Evolutionary conservation across 2,329 filamentous ascomycete genomes (phyloP), one percentile per base, ranked within the genome.

Genomic region (Fusarium concolor): DNA sequence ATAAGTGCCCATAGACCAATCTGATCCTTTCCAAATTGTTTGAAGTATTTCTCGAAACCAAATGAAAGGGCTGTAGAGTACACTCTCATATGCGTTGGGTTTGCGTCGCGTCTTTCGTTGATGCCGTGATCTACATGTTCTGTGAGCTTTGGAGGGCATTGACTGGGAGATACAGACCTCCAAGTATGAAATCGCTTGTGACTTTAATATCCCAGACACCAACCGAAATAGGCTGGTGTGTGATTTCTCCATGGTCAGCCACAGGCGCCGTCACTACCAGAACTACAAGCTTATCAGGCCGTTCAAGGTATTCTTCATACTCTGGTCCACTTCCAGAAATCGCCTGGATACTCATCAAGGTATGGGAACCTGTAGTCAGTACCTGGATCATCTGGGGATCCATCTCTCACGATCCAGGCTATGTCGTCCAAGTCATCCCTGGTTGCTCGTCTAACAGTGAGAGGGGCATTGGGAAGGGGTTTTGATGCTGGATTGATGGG

Each of bases 321-420:
- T 65, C 63, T 49, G 6, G 61, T 66, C 61, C 56, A 65, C 31
- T 52, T 52, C 56, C 28, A 33, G 2, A 66, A 66, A 2, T 65
- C 62, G 0, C 11, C 14, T 2, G 50, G 50, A 4, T 54, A 54
- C 2, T 39, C 24, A 1, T 61, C 29, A 1, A 46, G 56, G 3
- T 47, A 38, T 6, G 56, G 56, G 5, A 38, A 62, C 4, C 37
- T 55, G 35, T 61, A 55, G 2, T 45, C 24, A 1, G 41, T 61
- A 1, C 18, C 24, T 6, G 46, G 56, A 6, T 54, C 42, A 8
- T 62, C 59, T 0, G 56, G 29, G 3, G 33, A 46, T 2, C 42
- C 49, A 3, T 46, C 33, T 5, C 20, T 39, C 1, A n/a, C 17
- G 10, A 62, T 35, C 46, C 59, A 61, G 0, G 46, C 51, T 0